These are phyloP conservation scores for Yarrowia sp. DNA, from an alignment of 805 yeast genomes.

Conservation along the genomic window DNA sequence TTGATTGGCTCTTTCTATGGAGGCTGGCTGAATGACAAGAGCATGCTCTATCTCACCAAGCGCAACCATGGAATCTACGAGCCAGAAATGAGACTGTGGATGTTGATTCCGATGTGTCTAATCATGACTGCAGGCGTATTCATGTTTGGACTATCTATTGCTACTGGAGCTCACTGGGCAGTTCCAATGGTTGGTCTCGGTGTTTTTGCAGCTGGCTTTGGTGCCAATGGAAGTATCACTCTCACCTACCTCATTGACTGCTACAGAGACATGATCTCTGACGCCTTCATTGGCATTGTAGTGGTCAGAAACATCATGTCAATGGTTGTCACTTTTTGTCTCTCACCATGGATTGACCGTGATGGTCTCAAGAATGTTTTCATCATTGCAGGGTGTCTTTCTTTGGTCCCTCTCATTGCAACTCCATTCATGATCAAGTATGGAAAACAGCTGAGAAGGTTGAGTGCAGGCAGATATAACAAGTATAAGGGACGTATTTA, in stretches of 20 bases:
- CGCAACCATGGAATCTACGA: constrained; percentile 15
- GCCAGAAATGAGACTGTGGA: constrained; percentile 19
- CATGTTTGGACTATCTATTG: constrained; percentile 14
- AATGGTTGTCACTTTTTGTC: constrained; percentile 11
- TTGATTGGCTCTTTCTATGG: constrained; percentile 11
- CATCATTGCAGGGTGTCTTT: constrained; percentile 7
- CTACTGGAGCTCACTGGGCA: constrained; percentile 10
- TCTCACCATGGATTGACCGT: constrained; percentile 5
- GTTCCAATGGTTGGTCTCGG: constrained; percentile 18
- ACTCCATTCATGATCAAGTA: constrained; percentile 14
- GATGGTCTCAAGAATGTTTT: constrained; percentile 7
- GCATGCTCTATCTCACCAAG: constrained; percentile 9
- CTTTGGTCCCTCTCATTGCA: background rate
- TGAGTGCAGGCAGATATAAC: background rate
- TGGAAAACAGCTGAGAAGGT: constrained; percentile 10
- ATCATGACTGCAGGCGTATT: constrained; percentile 19
- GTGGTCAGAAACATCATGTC: constrained; percentile 24
- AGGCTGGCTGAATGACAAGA: constrained; percentile 18
- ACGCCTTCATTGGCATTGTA: constrained; percentile 7
- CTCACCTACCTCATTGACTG: constrained; percentile 18
- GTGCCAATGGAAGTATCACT: constrained; percentile 10
- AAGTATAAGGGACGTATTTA: constrained; percentile 8
- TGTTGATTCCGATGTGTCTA: background rate
- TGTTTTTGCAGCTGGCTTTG: constrained; percentile 4
- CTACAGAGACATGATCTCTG: constrained; percentile 16